Evolutionary conservation across 495 filamentous ascomycete genomes (phyloP), one percentile per base, ranked within the genome.

Genomic region (Hypoxylon trugodes): DNA sequence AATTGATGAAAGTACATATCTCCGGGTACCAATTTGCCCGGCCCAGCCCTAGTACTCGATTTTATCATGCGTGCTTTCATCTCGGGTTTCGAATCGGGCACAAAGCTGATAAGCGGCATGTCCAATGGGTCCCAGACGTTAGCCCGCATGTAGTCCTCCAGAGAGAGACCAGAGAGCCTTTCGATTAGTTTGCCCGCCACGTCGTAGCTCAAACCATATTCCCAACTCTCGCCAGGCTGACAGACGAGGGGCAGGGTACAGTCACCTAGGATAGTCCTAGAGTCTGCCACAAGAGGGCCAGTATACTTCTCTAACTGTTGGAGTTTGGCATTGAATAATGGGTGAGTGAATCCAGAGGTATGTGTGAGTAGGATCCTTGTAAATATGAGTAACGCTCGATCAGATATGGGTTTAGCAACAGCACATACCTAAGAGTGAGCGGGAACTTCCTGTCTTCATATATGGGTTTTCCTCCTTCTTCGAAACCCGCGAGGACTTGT

Each of bases 211-310:
- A 40, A 32, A 9, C 76, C 70, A 37, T 77, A 78, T 0, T 22
- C 36, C 74, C 73, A 78, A 0, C 58, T 51, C 2, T 57, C 51
- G 6, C 76, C 76, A 3, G 75, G 75, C 36, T 76, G 69, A 35
- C 72, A 75, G 4, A 71, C 13, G 0, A 79, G 62, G 4, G 76
- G 77, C 19, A 60, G 66, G n/a, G 45, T 57, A 45, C 72, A 80
- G 5, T 68, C 60, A 15, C 76, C 73, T n/a, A 66, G 65, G 6
- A 71, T 25, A 1, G 49, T 66, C 25, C 46, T 66, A 7, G 62
- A 53, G 46, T 48, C 18, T 16, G 54, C 62, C 32, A 43, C 42
- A 5, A 55, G 63, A 41, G 65, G 66, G 22, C 58, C 64, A 9
- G 35, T 57, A 51, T 55, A 69, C 22, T 69, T 43, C 12, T 35